Conservation (phyloP, 2,329 filamentous ascomycete species). For the Trichoderma atrobrunneum region DNA sequence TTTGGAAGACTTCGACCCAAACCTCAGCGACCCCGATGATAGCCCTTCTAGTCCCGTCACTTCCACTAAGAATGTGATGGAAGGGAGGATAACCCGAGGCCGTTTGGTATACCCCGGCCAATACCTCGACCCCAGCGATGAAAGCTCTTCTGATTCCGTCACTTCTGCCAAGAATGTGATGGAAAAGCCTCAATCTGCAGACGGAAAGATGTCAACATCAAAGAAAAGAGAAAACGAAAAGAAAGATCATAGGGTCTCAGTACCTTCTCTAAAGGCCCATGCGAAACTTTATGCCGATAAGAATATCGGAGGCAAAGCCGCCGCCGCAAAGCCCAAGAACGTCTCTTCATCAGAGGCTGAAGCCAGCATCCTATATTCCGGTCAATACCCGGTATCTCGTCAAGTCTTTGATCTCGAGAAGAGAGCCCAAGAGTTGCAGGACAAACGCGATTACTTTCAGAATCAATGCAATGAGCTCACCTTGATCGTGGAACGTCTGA, state of each 20-base stretch:
- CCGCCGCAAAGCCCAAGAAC: neutral
- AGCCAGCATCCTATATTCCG: neutral
- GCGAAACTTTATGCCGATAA: no score
- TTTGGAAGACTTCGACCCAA: neutral
- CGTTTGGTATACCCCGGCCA: no score
- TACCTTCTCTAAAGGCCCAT: no score
- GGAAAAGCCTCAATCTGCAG: neutral
- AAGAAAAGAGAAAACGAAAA: neutral
- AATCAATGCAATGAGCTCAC: neutral
- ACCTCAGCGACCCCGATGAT: neutral
- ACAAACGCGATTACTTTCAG: neutral
- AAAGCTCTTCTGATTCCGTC: no score
- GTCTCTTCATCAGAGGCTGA: neutral
- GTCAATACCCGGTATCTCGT: neutral
- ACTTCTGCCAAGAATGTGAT: neutral
- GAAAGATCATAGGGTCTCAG: no score
- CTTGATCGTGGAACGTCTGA: neutral
- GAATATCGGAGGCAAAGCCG: no score
- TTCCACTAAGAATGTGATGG: neutral
- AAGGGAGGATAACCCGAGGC: no score
- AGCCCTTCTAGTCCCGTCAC: neutral
- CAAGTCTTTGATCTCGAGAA: conserved; percentile 2
- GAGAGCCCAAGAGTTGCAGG: neutral
- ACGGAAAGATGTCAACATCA: neutral
- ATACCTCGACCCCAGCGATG: no score